Evolutionary conservation across 1,284 basidiomycete species (phyloP).

Genomic region (Wolfiporia cocos): DNA sequence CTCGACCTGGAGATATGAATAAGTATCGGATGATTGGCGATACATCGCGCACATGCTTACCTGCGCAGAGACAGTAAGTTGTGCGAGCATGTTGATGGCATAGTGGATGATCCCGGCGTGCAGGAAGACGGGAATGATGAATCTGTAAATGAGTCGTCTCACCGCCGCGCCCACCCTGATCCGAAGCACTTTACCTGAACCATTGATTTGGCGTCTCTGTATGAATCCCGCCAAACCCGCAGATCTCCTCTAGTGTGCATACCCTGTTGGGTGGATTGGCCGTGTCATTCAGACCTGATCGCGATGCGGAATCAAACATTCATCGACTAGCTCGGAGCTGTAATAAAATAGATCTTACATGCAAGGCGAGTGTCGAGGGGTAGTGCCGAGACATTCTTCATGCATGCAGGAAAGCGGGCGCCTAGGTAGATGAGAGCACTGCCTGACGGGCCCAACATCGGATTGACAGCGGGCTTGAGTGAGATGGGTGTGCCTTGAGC

Average conservation of each 20-base stretch:
- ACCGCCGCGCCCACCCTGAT: slow-evolving; percentile 8
- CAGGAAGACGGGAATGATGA: slow-evolving; percentile 83
- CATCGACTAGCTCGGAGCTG: no score
- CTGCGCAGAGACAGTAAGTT: slow-evolving; percentile 74
- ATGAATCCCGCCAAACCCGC: slow-evolving; percentile 84
- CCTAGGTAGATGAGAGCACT: slow-evolving; percentile 84
- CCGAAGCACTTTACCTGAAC: slow-evolving; percentile 59
- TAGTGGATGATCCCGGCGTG: slow-evolving; percentile 92
- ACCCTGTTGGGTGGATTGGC: slow-evolving; percentile 63
- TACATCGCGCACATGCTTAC: slow-evolving; percentile 31
- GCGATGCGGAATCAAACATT: no score
- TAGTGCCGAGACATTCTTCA: slow-evolving; percentile 68
- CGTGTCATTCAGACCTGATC: slow-evolving; percentile 66
- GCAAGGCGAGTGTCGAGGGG: slow-evolving; percentile 55
- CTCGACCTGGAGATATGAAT: slow-evolving; percentile 52
- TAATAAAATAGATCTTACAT: slow-evolving; percentile 57
- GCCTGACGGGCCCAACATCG: slow-evolving; percentile 87
- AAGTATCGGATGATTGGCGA: neutral
- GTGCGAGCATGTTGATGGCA: slow-evolving; percentile 85
- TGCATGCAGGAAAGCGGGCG: slow-evolving; percentile 89
- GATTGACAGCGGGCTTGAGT: slow-evolving; percentile 72
- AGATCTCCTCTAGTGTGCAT: slow-evolving; percentile 80
- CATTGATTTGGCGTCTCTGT: slow-evolving; percentile 72
- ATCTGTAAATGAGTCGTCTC: slow-evolving; percentile 36
- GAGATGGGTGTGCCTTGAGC: slow-evolving; percentile 78